A percentile compares a stretch with the other conserved stretches of the same genome.
Conservation (phyloP, 345 rosid species). For the Eucalyptus dawsonii region DNA sequence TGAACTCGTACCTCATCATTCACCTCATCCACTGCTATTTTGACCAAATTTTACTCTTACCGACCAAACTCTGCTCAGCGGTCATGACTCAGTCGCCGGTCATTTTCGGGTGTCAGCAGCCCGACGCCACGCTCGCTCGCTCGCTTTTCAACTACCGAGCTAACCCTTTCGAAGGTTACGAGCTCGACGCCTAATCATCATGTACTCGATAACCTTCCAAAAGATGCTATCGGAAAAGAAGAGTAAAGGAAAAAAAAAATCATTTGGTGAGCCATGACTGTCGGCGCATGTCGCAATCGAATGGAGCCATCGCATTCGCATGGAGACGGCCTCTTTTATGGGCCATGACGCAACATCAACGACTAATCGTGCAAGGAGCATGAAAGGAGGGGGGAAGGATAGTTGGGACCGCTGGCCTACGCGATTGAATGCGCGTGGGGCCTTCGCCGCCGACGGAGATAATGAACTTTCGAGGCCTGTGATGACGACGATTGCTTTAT, state of each 20-base stretch:
- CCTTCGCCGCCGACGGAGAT: background rate
- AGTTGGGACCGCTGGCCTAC: background rate
- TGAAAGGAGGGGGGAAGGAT: background rate
- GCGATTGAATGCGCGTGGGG: background rate
- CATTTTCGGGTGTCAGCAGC: background rate
- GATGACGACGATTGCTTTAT: background rate
- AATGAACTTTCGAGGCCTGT: background rate
- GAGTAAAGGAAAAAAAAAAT: background rate
- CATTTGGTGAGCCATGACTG: background rate
- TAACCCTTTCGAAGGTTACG: background rate
- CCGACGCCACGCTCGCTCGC: background rate
- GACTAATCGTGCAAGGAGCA: background rate
- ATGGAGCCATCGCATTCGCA: background rate
- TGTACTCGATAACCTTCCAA: background rate
- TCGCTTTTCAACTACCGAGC: background rate
- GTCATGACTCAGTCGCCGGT: background rate
- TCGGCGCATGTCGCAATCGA: background rate
- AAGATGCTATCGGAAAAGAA: background rate
- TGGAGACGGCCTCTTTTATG: background rate
- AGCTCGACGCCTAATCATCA: background rate
- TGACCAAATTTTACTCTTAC: background rate
- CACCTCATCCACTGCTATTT: background rate
- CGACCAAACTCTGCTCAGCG: background rate
- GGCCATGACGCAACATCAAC: background rate
- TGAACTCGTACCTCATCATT: background rate